Percentiles rank a stretch among this genome's conserved stretches.
Evolutionary conservation across 1,139 yeast genomes (phyloP).

Genomic region (Saccharomyces hybrid): DNA sequence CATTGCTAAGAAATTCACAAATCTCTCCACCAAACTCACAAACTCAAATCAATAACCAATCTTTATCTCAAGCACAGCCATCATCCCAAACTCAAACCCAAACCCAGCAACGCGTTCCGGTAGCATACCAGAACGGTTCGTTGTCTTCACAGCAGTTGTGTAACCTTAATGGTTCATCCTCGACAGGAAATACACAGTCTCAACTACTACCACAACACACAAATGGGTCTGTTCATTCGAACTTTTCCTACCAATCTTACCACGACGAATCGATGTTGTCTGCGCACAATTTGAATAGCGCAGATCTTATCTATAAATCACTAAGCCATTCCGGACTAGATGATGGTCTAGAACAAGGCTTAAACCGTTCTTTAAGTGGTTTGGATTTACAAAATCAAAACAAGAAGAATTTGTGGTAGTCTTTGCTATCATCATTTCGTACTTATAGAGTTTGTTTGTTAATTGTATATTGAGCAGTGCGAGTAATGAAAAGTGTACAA

Average conservation of each 20-base stretch:
- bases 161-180: constrained; percentile 5
- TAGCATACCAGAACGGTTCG: neutral
- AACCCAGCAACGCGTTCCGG: constrained; percentile 7
- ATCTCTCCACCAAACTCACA: constrained; percentile 24
- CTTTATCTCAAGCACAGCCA: constrained; percentile 16
- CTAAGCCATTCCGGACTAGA: constrained; percentile 15
- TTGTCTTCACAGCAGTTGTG: neutral
- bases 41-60: constrained; percentile 15
- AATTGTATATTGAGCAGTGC: constrained; percentile 4
- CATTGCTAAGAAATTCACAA: constrained; percentile 28
- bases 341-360: constrained; percentile 26
- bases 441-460: constrained; percentile 10
- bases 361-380: constrained; percentile 30
- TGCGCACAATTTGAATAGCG: constrained; percentile 9
- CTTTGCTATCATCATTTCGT: neutral
- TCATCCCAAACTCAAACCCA: constrained; percentile 9
- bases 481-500: constrained; percentile 7
- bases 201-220: constrained; percentile 29
- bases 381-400: constrained; percentile 18
- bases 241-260: constrained; percentile 28
- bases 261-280: constrained; percentile 18
- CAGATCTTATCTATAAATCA: constrained; percentile 16
- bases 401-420: constrained; percentile 12
- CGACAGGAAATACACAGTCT: constrained; percentile 7
- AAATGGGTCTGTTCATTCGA: constrained; percentile 31